Conservation (phyloP, 139 green algal species). For the Picochlorum sp. region DNA sequence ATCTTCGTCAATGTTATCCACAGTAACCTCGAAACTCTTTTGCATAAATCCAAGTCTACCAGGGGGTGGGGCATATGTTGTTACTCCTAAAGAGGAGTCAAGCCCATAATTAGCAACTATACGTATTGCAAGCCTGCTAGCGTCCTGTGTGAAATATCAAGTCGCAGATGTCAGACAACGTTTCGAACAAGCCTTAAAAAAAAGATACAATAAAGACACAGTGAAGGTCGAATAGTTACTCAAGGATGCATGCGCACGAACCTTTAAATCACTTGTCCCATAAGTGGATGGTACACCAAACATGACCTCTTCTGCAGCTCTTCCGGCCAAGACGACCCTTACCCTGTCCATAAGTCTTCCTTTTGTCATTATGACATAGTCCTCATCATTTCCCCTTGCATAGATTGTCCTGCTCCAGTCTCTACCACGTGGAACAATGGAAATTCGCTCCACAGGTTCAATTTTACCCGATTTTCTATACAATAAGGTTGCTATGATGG, state of each 20-base stretch:
- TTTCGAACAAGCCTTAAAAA: too few species aligned
- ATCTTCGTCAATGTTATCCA: slow-evolving; percentile 43
- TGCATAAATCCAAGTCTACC: slow-evolving; percentile 10
- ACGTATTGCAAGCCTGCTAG: slow-evolving; percentile 25
- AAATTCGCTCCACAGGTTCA: slow-evolving; percentile 66
- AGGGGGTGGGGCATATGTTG: slow-evolving; percentile 16
- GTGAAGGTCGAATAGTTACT: too few species aligned
- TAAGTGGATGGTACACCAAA: slow-evolving; percentile 16
- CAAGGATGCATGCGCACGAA: too few species aligned
- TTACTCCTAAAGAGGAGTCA: slow-evolving; percentile 26
- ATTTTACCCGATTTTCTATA: slow-evolving; percentile 25
- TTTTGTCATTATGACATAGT: slow-evolving; percentile 65
- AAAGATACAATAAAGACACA: too few species aligned
- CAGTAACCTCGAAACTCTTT: slow-evolving; percentile 22
- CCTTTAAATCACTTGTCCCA: not conserved
- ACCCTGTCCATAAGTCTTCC: slow-evolving; percentile 64
- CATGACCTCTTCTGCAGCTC: slow-evolving; percentile 38
- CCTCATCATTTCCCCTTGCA: slow-evolving; percentile 54
- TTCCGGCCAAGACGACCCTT: slow-evolving; percentile 50
- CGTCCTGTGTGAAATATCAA: slow-evolving; percentile 15
- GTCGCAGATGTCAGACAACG: too few species aligned
- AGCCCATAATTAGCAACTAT: slow-evolving; percentile 41
- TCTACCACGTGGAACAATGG: slow-evolving; percentile 46
- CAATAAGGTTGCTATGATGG: slow-evolving; percentile 56
- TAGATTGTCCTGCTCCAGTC: slow-evolving; percentile 59